Percentiles rank a stretch among this genome's conserved stretches.
Conservation (phyloP, 176 grass and related monocot genomes). For the Oryza meridionalis region DNA sequence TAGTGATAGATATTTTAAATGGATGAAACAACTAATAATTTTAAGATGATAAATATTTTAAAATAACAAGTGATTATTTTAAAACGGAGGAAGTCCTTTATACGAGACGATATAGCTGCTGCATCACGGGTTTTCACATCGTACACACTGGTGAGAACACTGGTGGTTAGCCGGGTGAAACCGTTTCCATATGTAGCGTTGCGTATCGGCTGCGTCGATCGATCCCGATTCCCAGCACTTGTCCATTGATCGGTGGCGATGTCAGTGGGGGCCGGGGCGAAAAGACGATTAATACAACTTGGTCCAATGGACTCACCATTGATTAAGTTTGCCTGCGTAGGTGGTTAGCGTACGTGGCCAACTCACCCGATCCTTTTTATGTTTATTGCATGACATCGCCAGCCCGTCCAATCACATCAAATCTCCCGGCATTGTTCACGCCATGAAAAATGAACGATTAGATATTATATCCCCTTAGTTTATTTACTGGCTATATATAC, state of each 20-base stretch:
- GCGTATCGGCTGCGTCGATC: neutral
- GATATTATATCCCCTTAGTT: neutral
- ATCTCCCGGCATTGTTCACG: constrained; percentile 31
- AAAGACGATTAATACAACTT: neutral
- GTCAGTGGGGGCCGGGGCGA: constrained; percentile 11
- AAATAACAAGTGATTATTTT: no score
- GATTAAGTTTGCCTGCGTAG: neutral
- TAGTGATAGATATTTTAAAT: no score
- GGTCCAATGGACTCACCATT: constrained; percentile 7
- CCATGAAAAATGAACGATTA: neutral
- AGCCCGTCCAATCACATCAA: constrained; percentile 30
- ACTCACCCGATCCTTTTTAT: neutral
- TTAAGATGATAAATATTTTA: no score
- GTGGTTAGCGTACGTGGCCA: constrained; percentile 50
- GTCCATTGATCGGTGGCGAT: neutral
- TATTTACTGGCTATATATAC: constrained; percentile 8
- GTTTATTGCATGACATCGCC: neutral
- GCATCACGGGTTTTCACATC: no score
- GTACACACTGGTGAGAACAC: no score
- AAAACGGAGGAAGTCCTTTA: neutral
- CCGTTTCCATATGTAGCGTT: neutral
- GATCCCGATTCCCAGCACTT: neutral
- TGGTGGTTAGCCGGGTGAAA: neutral
- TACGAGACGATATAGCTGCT: neutral
- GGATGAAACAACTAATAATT: no score